Evolutionary conservation across 192 early-diverging fungal species (phyloP).

Genomic region (Pilaira anomala): DNA sequence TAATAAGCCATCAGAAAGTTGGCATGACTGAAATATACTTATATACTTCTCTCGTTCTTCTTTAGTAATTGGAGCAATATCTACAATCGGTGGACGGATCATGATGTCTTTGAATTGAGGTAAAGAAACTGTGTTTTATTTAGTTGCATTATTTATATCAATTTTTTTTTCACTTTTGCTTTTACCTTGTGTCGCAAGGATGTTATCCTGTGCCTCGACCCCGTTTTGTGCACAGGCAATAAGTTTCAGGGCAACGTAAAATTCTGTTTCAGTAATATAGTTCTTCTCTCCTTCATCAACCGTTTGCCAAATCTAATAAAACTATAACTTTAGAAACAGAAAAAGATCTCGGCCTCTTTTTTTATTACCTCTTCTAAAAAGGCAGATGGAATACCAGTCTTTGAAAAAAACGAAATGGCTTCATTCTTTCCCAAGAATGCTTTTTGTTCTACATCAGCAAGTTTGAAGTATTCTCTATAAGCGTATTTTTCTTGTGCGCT

Average conservation of each 20-base stretch:
- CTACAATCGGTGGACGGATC: slow-evolving; percentile 24
- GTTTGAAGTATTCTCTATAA: slow-evolving; percentile 58
- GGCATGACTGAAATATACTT: slow-evolving; percentile 54
- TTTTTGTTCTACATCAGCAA: slow-evolving; percentile 58
- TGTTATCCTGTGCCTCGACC: slow-evolving; percentile 19
- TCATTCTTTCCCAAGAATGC: slow-evolving; percentile 60
- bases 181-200: slow-evolving; percentile 16
- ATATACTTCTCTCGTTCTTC: slow-evolving; percentile 61
- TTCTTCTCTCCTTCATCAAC: slow-evolving; percentile 74
- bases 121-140: slow-evolving; percentile 7
- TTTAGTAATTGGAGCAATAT: slow-evolving; percentile 24
- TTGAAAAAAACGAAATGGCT: slow-evolving; percentile 68
- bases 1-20: slow-evolving; percentile 55
- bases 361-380: slow-evolving; percentile 53
- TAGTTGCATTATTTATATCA: neutral
- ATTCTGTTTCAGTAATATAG: slow-evolving; percentile 63
- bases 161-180: neutral
- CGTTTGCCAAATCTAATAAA: slow-evolving; percentile 68
- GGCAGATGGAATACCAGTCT: slow-evolving; percentile 55
- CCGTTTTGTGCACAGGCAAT: slow-evolving; percentile 47
- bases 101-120: slow-evolving; percentile 26
- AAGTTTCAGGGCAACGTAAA: slow-evolving; percentile 77
- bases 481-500: slow-evolving; percentile 56
- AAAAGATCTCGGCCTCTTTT: too few species aligned
- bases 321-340: neutral